Base-by-base conservation (phyloP, 768 basidiomycete genomes). In the Lactifluus echinatus region DNA sequence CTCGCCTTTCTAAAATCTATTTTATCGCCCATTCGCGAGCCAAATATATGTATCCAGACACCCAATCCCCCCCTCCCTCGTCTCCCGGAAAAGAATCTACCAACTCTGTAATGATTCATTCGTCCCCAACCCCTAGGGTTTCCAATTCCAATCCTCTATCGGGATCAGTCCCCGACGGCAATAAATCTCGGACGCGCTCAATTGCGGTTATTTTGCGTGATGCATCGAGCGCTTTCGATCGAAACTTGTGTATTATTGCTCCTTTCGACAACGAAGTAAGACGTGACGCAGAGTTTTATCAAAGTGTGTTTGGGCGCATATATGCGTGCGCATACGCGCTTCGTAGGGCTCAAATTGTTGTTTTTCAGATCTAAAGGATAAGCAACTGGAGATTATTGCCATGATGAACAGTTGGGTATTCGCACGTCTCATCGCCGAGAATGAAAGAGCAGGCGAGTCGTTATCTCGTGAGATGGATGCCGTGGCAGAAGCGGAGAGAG, bases 231-330 rank as follows among this genome's bases (percentile, higher is more conserved):
- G 45, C 68, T 0, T 73, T 74, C 55, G 69, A 74, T 57, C 67
- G 65, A 44, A 64, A 62, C 6, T 55, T 63, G 17, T 59, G 53
- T n/a, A 60, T 74, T 28, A 59, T 72, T 4, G 50, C 64, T 10
- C 74, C 74, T 0, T 73, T 73, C 54, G 69, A 72, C 29, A 63
- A 69, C 5, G 73, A 75, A 57, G 53, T 62, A 2, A 66, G 65
- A 26, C 61, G 71, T 8, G 73, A 74, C 37, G 65, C 59, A 0
- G 67, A 68, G 43, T 73, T 71, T 62, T 55, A 69, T 34, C 63
- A 71, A 63, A 68, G 74, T 75, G 64, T 48, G 72, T 61, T n/a
- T 58, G 21, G 29, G 28, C 56, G 39, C 34, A 43, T 67, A 58
- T 62, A 63, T 64, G 64, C 63, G 64, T 55, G 40, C 37, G 28